Conservation (phyloP, 73 alveolate species). For the Uronychia binucleata region DNA sequence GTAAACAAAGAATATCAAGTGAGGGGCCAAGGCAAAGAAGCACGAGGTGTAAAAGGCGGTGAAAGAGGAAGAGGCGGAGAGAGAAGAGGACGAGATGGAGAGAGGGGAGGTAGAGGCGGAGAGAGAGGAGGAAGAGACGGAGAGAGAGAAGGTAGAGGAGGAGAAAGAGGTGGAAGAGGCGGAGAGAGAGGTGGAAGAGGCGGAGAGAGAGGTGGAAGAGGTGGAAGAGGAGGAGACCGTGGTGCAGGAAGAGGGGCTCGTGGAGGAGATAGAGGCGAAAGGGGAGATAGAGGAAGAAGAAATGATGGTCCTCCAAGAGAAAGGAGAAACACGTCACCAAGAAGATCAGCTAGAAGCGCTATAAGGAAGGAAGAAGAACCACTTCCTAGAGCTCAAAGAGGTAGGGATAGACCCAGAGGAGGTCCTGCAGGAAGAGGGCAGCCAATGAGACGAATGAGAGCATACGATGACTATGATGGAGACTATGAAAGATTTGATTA, state of each 20-base stretch:
- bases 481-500: not conserved
- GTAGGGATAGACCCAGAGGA: not conserved
- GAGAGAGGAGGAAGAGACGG: no score
- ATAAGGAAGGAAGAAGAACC: not conserved
- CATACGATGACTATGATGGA: not conserved
- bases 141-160: no score
- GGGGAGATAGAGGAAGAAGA: not conserved
- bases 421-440: not conserved
- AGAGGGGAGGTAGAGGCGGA: no score
- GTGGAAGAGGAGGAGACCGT: not conserved
- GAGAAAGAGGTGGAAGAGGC: not conserved
- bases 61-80: no score
- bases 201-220: not conserved
- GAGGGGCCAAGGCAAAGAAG: conserved; percentile 1
- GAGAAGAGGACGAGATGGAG: no score
- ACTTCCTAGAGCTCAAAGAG: not conserved
- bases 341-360: not conserved
- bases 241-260: not conserved
- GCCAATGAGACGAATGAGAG: conserved; percentile 35
- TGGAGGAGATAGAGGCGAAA: not conserved
- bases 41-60: conserved; percentile 16
- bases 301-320: not conserved
- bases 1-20: not conserved
- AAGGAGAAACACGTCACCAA: not conserved
- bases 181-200: conserved; percentile 5